These are phyloP conservation scores for Hypoxylon sp. DNA, from an alignment of 2,329 filamentous ascomycete genomes.

Conservation along the genomic window DNA sequence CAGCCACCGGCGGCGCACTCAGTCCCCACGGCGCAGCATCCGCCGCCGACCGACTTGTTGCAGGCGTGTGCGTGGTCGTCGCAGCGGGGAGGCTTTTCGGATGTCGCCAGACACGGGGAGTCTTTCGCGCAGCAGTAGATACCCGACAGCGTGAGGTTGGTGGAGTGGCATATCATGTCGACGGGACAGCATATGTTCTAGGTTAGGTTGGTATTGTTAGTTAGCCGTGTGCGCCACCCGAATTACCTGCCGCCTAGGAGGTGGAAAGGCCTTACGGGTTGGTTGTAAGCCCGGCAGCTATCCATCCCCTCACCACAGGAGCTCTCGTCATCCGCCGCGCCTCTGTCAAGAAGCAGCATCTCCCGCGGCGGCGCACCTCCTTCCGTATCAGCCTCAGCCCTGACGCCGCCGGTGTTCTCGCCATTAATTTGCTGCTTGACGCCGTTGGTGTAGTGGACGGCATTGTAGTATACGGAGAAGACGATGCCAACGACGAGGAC, in stretches of 20 bases:
- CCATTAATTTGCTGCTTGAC: slow-evolving; percentile 27
- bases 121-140: slow-evolving; percentile 41
- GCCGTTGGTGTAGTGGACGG: slow-evolving; percentile 36
- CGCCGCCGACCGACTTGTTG: slow-evolving; percentile 34
- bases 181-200: slow-evolving; percentile 44
- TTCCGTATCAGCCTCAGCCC: neutral
- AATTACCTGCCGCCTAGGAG: neutral
- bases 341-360: too few species aligned
- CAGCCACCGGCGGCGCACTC: slow-evolving; percentile 38
- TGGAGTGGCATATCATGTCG: slow-evolving; percentile 36
- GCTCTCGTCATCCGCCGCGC: neutral
- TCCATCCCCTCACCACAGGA: slow-evolving; percentile 27
- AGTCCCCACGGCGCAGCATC: slow-evolving; percentile 38
- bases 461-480: slow-evolving; percentile 42
- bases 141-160: slow-evolving; percentile 38
- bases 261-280: slow-evolving; percentile 27
- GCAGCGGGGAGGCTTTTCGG: slow-evolving; percentile 30
- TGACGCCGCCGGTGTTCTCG: neutral
- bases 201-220: neutral
- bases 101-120: slow-evolving; percentile 13
- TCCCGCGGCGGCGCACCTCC: too few species aligned
- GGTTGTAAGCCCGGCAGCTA: slow-evolving; percentile 33
- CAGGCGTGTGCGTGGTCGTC: slow-evolving; percentile 23
- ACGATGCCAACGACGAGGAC: slow-evolving; percentile 43
- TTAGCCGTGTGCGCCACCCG: slow-evolving; percentile 9